These are phyloP conservation scores for Mucor racemosus DNA, from an alignment of 371 early-diverging fungal species.

Conservation along the genomic window DNA sequence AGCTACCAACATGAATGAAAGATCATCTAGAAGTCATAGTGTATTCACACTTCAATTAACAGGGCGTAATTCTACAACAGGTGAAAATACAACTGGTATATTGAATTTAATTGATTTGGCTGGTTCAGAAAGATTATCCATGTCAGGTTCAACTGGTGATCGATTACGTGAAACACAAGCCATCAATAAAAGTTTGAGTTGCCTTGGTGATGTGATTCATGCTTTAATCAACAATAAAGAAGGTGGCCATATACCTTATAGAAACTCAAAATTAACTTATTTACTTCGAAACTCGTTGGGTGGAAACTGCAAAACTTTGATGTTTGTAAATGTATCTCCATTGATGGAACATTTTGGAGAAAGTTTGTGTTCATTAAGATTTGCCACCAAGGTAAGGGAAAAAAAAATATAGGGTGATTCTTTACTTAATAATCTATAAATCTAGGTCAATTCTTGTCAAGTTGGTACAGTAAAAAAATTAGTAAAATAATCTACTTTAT, in stretches of 20 bases:
- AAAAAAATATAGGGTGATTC: no score
- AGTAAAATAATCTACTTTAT: neutral
- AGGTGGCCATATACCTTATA: constrained; percentile 91
- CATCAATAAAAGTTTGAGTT: constrained; percentile 95
- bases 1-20: constrained; percentile 92
- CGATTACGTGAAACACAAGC: constrained; percentile 95
- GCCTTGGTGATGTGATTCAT: constrained; percentile 94
- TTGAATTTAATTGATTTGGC: constrained; percentile 97
- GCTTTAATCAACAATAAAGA: constrained; percentile 81
- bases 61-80: constrained; percentile 75
- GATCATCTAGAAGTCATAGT: constrained; percentile 96
- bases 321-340: constrained; percentile 98
- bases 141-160: constrained; percentile 90
- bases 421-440: no score
- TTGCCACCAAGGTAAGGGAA: constrained; percentile 96
- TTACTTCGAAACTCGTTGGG: constrained; percentile 89
- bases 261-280: constrained; percentile 97
- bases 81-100: constrained; percentile 74
- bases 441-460: constrained; percentile 24
- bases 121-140: constrained; percentile 93
- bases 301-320: constrained; percentile 96
- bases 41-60: constrained; percentile 85
- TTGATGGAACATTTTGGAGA: constrained; percentile 76
- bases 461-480: constrained; percentile 18
- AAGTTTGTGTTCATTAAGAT: constrained; percentile 92